Evolutionary conservation across 768 basidiomycete genomes (phyloP).

Genomic region (Lentinus tigrinus): DNA sequence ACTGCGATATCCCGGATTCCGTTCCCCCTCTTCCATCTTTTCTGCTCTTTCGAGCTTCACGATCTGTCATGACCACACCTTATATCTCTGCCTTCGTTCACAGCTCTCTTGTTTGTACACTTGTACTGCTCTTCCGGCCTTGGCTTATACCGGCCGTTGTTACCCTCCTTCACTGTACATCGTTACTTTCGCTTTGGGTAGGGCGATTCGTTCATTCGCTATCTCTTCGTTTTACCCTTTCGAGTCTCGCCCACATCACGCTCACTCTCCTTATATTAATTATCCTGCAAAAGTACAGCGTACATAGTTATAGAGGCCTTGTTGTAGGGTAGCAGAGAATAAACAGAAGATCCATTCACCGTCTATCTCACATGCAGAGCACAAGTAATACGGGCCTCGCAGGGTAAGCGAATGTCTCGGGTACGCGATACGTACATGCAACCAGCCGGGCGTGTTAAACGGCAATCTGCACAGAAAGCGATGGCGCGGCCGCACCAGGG

Average conservation of each 20-base stretch:
- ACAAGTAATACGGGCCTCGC: no score
- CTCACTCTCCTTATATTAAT: slow-evolving; percentile 1
- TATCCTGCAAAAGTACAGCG: slow-evolving; percentile 11
- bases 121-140: not conserved
- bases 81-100: no score
- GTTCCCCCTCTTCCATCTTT: not conserved
- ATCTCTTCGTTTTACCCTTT: not conserved
- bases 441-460: not conserved
- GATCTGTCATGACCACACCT: not conserved
- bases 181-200: not conserved
- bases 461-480: slow-evolving; percentile 18
- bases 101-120: no score
- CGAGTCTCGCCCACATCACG: not conserved
- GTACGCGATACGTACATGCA: not conserved
- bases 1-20: no score
- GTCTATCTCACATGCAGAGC: no score
- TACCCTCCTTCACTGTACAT: not conserved
- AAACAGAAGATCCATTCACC: not conserved
- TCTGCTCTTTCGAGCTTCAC: not conserved
- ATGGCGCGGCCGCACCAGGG: slow-evolving; percentile 11
- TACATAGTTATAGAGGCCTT: slow-evolving; percentile 13
- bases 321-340: slow-evolving; percentile 11
- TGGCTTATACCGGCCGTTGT: no score
- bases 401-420: no score
- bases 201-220: not conserved